Percentiles rank a stretch among this genome's conserved stretches.
phyloP scores from a whole-genome alignment of 108 stramenopile genomes.

The Pseudonitzschia multiseries region DNA sequence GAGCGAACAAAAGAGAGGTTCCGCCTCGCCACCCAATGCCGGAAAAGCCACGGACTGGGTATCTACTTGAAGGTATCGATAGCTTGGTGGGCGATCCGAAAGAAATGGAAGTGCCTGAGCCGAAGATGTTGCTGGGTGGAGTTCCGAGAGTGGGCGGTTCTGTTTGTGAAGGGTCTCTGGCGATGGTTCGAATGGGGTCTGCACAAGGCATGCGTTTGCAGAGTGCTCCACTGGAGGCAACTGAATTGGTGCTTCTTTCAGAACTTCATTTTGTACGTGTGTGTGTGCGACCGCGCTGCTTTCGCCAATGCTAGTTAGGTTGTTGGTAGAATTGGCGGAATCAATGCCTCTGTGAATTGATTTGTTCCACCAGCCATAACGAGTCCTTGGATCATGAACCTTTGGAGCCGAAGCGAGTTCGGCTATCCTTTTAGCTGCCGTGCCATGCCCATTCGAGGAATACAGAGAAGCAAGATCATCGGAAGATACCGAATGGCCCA shows the following conservation, averaged over 20 bases:
- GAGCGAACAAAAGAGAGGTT: conserved; percentile 85
- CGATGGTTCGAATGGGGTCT: conserved; percentile 67
- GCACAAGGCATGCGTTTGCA: conserved; percentile 46
- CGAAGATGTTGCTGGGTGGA: conserved; percentile 75
- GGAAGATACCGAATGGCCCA: not conserved
- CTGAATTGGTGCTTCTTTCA: conserved; percentile 29
- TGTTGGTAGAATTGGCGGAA: not conserved
- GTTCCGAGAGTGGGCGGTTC: conserved; percentile 59
- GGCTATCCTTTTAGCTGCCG: conserved; percentile 8
- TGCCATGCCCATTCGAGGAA: not conserved
- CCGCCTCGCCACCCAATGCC: conserved; percentile 76
- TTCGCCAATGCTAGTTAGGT: not conserved
- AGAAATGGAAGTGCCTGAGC: conserved; percentile 74
- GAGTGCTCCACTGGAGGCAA: conserved; percentile 50
- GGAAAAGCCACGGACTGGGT: conserved; percentile 88
- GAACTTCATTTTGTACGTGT: not conserved
- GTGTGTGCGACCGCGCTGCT: too few relatives aligned
- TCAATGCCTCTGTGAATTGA: not conserved
- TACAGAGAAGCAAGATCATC: not conserved
- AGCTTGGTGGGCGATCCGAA: conserved; percentile 81
- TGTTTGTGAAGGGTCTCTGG: conserved; percentile 59
- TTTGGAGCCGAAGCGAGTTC: conserved; percentile 14
- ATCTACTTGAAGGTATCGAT: conserved; percentile 83
- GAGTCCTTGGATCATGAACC: conserved; percentile 28
- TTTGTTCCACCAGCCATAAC: conserved; percentile 47